These are phyloP conservation scores for Aureobasidium lini DNA, from an alignment of 2,329 filamentous ascomycete species.

Conservation along the genomic window DNA sequence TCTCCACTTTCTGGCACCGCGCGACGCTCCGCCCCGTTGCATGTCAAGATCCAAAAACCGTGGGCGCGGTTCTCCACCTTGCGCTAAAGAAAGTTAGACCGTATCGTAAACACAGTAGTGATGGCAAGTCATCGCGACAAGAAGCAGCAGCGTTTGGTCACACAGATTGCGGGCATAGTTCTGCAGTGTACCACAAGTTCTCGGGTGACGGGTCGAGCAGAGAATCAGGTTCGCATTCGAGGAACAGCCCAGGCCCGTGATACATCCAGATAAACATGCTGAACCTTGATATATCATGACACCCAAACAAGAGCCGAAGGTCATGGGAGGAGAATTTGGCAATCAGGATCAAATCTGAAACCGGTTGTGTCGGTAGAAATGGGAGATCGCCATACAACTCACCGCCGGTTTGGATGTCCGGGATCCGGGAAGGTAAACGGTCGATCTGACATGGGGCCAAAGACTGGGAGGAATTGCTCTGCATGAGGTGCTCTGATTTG, in stretches of 20 bases:
- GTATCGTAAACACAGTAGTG: not conserved
- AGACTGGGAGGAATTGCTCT: not conserved
- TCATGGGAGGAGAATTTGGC: not conserved
- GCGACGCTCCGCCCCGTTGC: slow-evolving; percentile 13
- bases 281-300: slow-evolving; percentile 3
- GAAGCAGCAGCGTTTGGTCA: slow-evolving; percentile 5
- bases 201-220: not conserved
- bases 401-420: slow-evolving; percentile 11
- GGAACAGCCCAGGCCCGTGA: not conserved
- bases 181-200: not conserved
- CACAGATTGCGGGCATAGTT: slow-evolving; percentile 1
- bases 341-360: not conserved
- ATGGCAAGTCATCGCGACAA: not conserved
- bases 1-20: slow-evolving; percentile 8
- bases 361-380: slow-evolving; percentile 3
- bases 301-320: not conserved
- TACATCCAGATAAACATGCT: not conserved
- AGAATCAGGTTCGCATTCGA: not conserved
- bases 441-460: not conserved
- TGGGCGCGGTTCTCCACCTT: slow-evolving; percentile 2
- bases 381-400: slow-evolving; percentile 4
- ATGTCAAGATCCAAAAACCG: slow-evolving; percentile 8
- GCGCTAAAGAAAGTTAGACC: slow-evolving; percentile 4
- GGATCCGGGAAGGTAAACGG: slow-evolving; percentile 5
- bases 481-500: not conserved